Percentiles rank a stretch among this genome's conserved stretches.
phyloP scores from a whole-genome alignment of 768 basidiomycete genomes.

The Podaxis sp. region DNA sequence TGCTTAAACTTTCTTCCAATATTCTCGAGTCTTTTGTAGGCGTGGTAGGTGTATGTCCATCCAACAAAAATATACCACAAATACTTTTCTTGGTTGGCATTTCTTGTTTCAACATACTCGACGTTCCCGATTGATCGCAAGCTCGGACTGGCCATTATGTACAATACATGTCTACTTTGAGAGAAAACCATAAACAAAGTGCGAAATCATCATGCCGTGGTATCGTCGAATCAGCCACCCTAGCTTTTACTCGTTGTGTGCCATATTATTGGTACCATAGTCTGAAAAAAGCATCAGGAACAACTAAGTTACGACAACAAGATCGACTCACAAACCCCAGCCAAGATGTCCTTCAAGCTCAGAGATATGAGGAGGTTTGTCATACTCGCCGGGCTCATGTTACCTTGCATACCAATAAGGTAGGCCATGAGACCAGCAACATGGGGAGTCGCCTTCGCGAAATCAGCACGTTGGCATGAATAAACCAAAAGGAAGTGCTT shows the following conservation, averaged over 20 bases:
- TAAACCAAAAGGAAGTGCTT: background rate
- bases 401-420: conserved; percentile 29
- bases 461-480: background rate
- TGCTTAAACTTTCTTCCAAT: background rate
- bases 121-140: no score
- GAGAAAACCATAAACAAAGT: no score
- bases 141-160: no score
- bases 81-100: no score
- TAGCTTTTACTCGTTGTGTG: no score
- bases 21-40: background rate
- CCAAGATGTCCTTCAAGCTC: conserved; percentile 25
- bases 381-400: conserved; percentile 29
- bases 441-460: conserved; percentile 34
- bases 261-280: no score
- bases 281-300: no score
- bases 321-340: conserved; percentile 25
- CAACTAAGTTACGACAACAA: background rate
- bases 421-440: conserved; percentile 41
- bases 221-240: no score
- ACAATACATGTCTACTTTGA: no score
- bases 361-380: conserved; percentile 21
- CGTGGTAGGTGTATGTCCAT: background rate
- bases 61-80: background rate
- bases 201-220: no score
- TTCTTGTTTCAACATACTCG: no score